These are phyloP conservation scores for Phytophthora citricola DNA, from an alignment of 352 stramenopile genomes.

Conservation along the genomic window DNA sequence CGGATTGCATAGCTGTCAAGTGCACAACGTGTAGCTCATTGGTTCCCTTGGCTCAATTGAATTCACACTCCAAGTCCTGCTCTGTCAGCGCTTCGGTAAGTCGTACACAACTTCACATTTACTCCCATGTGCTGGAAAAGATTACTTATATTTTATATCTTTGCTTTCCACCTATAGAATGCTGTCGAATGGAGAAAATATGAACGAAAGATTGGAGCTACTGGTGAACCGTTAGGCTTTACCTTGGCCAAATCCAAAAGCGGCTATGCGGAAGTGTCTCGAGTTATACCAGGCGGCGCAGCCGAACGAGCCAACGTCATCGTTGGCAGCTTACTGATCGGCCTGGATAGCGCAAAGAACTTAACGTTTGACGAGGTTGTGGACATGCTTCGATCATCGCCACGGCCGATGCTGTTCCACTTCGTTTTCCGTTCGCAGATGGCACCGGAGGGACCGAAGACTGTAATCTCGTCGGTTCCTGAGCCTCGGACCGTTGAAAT, in stretches of 20 bases:
- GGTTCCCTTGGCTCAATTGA: constrained; percentile 55
- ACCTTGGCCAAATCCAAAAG: constrained; percentile 73
- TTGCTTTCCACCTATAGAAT: constrained; percentile 24
- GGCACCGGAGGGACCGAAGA: constrained; percentile 21
- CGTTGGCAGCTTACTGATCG: constrained; percentile 79
- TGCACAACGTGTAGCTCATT: constrained; percentile 72
- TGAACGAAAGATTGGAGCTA: constrained; percentile 54
- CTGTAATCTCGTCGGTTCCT: constrained; percentile 62
- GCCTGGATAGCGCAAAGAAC: constrained; percentile 63
- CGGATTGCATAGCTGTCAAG: constrained; percentile 48
- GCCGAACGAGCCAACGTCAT: constrained; percentile 69
- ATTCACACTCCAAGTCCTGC: constrained; percentile 71
- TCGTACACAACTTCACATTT: not conserved
- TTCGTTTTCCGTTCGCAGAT: constrained; percentile 62
- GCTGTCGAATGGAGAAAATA: constrained; percentile 67
- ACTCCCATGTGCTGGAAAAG: not conserved
- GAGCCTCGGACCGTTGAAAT: constrained; percentile 67
- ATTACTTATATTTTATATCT: constrained; percentile 1
- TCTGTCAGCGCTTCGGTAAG: constrained; percentile 51
- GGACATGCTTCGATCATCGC: constrained; percentile 51
- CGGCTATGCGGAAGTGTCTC: constrained; percentile 76
- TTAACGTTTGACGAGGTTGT: constrained; percentile 81
- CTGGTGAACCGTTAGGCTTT: constrained; percentile 62
- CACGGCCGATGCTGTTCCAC: constrained; percentile 68
- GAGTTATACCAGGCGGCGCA: constrained; percentile 59